These are phyloP conservation scores for Cladosporium sp. DNA, from an alignment of 2,329 filamentous ascomycete species.

Conservation along the genomic window DNA sequence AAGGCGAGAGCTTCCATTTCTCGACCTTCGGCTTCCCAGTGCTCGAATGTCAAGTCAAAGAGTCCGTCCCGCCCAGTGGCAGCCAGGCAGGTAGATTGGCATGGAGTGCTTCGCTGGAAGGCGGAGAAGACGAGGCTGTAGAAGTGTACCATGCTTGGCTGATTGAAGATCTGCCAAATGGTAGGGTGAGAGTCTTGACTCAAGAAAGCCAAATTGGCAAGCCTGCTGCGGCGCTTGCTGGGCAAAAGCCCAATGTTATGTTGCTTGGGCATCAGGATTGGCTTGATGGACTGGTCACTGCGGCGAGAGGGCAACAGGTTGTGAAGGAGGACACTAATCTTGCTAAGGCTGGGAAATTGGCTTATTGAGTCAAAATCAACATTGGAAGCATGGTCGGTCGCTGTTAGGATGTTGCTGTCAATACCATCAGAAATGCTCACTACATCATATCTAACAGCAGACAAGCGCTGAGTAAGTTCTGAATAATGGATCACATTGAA, in stretches of 20 bases:
- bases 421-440: too few relatives aligned
- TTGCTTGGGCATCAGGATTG: slow-evolving; percentile 36
- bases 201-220: slow-evolving; percentile 34
- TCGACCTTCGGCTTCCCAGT: slow-evolving; percentile 35
- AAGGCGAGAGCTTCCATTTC: slow-evolving; percentile 31
- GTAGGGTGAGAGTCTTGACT: slow-evolving; percentile 32
- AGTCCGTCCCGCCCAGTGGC: slow-evolving; percentile 18
- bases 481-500: too few relatives aligned
- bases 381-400: too few relatives aligned
- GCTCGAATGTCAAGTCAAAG: slow-evolving; percentile 26
- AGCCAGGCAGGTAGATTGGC: slow-evolving; percentile 20
- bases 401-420: too few relatives aligned
- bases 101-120: slow-evolving; percentile 21
- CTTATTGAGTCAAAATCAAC: background rate
- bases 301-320: slow-evolving; percentile 19
- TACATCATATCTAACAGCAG: too few relatives aligned
- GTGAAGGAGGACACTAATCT: slow-evolving; percentile 14
- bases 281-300: slow-evolving; percentile 32
- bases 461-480: too few relatives aligned
- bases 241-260: slow-evolving; percentile 33
- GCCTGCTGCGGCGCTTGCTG: slow-evolving; percentile 25
- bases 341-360: slow-evolving; percentile 7
- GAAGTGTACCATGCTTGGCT: slow-evolving; percentile 36
- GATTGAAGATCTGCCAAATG: slow-evolving; percentile 30
- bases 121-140: slow-evolving; percentile 22